These are phyloP conservation scores for Lasiodiplodia gonubiensis DNA, from an alignment of 2,329 filamentous ascomycete genomes.

Conservation along the genomic window DNA sequence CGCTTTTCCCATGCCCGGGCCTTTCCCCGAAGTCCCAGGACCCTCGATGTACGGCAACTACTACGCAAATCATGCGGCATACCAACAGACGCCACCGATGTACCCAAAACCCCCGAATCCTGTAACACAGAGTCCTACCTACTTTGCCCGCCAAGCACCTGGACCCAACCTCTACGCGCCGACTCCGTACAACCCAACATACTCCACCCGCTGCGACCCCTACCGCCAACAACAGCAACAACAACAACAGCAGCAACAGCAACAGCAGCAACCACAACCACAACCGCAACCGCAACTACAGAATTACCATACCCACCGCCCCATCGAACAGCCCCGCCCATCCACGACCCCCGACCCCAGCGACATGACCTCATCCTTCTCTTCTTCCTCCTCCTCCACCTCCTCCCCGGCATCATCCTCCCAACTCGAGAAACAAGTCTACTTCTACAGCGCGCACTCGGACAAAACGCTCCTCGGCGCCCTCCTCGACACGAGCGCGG, in stretches of 20 bases:
- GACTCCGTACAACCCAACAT: background rate
- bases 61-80: background rate
- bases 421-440: background rate
- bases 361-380: background rate
- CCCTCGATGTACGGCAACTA: background rate
- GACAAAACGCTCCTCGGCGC: constrained; percentile 37
- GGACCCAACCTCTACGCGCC: background rate
- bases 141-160: background rate
- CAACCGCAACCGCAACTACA: background rate
- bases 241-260: background rate
- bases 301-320: background rate
- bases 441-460: background rate
- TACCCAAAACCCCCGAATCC: background rate
- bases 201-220: background rate
- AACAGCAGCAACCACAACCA: background rate
- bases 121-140: background rate
- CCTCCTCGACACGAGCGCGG: constrained; percentile 33
- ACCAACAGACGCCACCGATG: background rate
- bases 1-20: background rate
- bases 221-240: background rate
- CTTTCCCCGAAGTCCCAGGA: background rate
- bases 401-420: too few species aligned
- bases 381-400: background rate
- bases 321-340: background rate
- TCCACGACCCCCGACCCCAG: background rate